Base-by-base conservation (phyloP, 139 green algal species). In the Diplosphaera chodatii region DNA sequence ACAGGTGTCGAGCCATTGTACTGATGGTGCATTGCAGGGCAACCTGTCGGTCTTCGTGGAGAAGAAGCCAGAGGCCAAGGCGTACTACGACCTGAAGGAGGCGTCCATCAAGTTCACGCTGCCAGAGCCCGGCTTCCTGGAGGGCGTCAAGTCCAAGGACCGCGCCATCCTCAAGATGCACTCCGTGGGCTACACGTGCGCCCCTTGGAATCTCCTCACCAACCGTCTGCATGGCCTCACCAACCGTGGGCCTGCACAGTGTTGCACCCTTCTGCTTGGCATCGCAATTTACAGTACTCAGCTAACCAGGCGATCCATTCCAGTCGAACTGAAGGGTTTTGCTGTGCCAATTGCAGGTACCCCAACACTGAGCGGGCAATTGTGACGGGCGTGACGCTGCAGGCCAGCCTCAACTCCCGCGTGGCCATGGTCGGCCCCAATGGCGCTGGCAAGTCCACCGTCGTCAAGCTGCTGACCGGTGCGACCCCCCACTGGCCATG, bases 141-240 rank as follows among this genome's bases (percentile, higher is more conserved):
- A 96, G 85, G 92, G 93, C 69, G 86, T 97, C 56, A 97, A 95
- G 87, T 92, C 85, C 83, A 97, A 96, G 88, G 89, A 96, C 85
- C 90, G 92, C 75, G 90, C 90, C 77, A 96, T 97, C 71, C 80
- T 97, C 37, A 97, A 97, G 90, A 91, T 96, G 87, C 75, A 82
- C 67, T 83, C 83, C 31, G 80, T 92, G 3, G 79, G 70, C 76
- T 97, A 92, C 87, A 86, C 72, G n/a, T n/a, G n/a, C n/a, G n/a
- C n/a, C n/a, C n/a, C n/a, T n/a, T n/a, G n/a, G n/a, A n/a, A n/a
- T n/a, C n/a, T n/a, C n/a, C n/a, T n/a, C n/a, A n/a, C n/a, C n/a
- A n/a, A n/a, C n/a, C n/a, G n/a, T n/a, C n/a, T n/a, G n/a, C n/a
- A n/a, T n/a, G n/a, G n/a, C n/a, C n/a, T n/a, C n/a, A n/a, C n/a